These are phyloP conservation scores for Cronartium ribicola DNA, from an alignment of 1,284 basidiomycete genomes.

Conservation along the genomic window DNA sequence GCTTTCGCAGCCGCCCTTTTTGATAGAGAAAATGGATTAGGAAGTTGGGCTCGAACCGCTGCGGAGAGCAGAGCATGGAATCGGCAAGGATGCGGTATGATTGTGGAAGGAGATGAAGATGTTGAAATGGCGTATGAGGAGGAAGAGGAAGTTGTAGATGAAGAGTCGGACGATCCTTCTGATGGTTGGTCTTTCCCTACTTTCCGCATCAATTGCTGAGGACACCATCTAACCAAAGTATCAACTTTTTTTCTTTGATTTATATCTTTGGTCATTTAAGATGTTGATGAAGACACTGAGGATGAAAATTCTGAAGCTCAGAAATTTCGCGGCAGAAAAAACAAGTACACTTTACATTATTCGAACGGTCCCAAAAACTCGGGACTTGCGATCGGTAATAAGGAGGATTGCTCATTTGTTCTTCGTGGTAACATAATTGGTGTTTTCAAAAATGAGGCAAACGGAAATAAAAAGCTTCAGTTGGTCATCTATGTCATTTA, in stretches of 20 bases:
- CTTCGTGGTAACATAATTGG: conserved; percentile 93
- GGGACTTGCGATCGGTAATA: conserved; percentile 90
- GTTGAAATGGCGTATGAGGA: conserved; percentile 50
- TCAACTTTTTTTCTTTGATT: too few species aligned
- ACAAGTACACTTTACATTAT: conserved; percentile 48
- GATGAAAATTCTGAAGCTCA: conserved; percentile 21
- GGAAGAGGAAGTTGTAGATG: conserved; percentile 49
- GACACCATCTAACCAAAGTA: too few species aligned
- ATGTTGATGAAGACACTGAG: neutral
- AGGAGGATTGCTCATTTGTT: conserved; percentile 91
- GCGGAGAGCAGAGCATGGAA: conserved; percentile 11
- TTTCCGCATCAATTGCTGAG: neutral
- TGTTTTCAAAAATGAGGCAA: conserved; percentile 81
- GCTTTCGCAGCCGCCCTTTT: conserved; percentile 33
- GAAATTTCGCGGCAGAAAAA: conserved; percentile 17
- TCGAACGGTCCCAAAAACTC: conserved; percentile 61
- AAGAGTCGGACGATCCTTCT: conserved; percentile 27
- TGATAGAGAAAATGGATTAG: conserved; percentile 31
- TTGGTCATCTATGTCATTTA: neutral
- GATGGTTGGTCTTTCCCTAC: neutral
- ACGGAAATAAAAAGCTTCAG: conserved; percentile 51
- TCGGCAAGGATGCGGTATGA: conserved; percentile 76
- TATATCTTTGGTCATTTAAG: neutral
- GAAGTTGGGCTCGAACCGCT: conserved; percentile 16
- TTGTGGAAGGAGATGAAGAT: conserved; percentile 61